Evolutionary conservation across 495 filamentous ascomycete species (phyloP).

Genomic region (Neurospora cerealis): DNA sequence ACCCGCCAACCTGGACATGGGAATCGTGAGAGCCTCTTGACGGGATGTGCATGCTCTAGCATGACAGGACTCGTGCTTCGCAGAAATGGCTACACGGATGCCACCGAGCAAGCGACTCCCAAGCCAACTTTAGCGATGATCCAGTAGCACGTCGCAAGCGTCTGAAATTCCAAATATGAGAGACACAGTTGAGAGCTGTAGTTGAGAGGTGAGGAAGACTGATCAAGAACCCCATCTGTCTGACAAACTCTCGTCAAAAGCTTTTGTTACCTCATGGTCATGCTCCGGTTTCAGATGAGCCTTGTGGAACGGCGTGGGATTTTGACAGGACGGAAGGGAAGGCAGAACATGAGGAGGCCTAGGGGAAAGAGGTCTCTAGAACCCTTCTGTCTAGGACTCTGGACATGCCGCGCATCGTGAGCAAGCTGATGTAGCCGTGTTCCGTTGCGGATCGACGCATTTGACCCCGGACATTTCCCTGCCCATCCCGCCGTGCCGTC

Average conservation of each 20-base stretch:
- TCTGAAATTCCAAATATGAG: neutral
- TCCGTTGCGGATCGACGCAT: neutral
- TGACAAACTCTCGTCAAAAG: neutral
- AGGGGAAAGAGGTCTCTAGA: slow-evolving; percentile 5
- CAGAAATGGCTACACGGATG: neutral
- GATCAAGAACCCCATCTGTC: neutral
- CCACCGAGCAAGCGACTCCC: neutral
- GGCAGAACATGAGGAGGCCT: slow-evolving; percentile 10
- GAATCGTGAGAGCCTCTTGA: neutral
- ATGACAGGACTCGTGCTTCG: neutral
- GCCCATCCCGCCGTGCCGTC: neutral
- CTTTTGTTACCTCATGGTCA: neutral
- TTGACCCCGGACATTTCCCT: neutral
- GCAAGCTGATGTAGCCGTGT: neutral
- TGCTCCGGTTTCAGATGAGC: slow-evolving; percentile 5
- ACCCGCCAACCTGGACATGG: neutral
- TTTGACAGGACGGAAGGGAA: slow-evolving; percentile 17
- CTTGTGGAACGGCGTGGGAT: slow-evolving; percentile 11
- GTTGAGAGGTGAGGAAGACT: neutral
- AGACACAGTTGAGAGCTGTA: neutral
- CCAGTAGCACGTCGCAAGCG: neutral
- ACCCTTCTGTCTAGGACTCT: neutral
- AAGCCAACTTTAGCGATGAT: neutral
- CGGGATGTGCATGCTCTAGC: neutral
- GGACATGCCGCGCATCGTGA: neutral